Evolutionary conservation across 495 filamentous ascomycete genomes (phyloP), one percentile per base, ranked within the genome.

Genomic region (Penicillium roqueforti): DNA sequence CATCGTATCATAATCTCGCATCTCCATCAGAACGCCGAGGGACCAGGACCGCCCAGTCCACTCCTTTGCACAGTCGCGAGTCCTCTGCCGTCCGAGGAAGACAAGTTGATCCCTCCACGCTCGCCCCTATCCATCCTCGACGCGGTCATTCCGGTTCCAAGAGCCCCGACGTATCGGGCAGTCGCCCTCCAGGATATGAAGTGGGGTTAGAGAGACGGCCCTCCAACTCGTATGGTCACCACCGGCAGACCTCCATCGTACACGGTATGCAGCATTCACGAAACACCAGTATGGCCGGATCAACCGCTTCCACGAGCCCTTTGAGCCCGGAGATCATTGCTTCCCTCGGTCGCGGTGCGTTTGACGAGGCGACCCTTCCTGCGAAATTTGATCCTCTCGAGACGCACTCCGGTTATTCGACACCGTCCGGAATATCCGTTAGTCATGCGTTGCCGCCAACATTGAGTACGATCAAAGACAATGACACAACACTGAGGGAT

Each of bases 181-280:
- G 54, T 32, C 72, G 76, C 14, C 70, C 74, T 43, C 58, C 68
- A 63, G 76, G 72, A 59, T 70, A 82, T 55, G 79, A 80, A 65
- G 75, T 60, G 36, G 71, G 72, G 54, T 74, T 90, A 58, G 91
- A 93, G 68, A 81, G 90, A 49, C 79, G 80, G 51, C 77, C 84
- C 29, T 88, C 86, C 6, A 77, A 78, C 45, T 78, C 85, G 11
- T 95, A 97, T 71, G 87, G 87, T 41, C 92, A 97, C 67, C 89
- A 96, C 67, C 83, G 93, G 19, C 89, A 98, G 69, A 90, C 91
- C 1, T 96, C 92, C 25, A 96, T 96, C 57, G 90, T 96, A 41
- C 89, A 96, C 82, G 91, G 91, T 53, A 83, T 91, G 56, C 90
- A 92, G 66, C 93, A 98, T 72, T 95, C 91, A 54, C 85, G 93